phyloP scores from a whole-genome alignment of 805 yeast species.

The Candida morakotiae region DNA sequence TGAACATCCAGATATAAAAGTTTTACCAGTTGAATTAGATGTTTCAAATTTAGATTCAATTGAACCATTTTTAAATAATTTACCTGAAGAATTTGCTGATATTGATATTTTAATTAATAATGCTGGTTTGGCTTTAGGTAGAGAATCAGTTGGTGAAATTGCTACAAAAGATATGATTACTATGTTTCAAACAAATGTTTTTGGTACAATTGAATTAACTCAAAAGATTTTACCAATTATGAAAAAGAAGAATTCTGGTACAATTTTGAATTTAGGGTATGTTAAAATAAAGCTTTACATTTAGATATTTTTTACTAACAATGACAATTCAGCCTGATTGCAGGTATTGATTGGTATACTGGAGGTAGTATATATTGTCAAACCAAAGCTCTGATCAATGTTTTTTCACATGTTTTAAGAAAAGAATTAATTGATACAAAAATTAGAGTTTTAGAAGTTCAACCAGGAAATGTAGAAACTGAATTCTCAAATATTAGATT shows the following conservation, averaged over 20 bases:
- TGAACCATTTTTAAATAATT: constrained; percentile 21
- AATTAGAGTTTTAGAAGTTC: constrained; percentile 35
- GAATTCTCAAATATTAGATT: constrained; percentile 34
- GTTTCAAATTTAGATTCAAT: constrained; percentile 24
- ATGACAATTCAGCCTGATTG: constrained; percentile 10
- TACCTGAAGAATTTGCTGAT: constrained; percentile 29
- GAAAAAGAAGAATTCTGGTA: constrained; percentile 32
- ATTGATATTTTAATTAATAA: constrained; percentile 36
- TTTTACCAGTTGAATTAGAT: constrained; percentile 28
- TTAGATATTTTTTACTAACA: constrained; percentile 1
- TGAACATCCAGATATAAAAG: constrained; percentile 20
- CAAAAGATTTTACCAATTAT: constrained; percentile 32
- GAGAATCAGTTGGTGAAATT: constrained; percentile 26
- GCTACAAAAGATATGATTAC: constrained; percentile 26
- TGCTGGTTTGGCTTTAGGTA: constrained; percentile 40
- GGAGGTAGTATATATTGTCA: constrained; percentile 39
- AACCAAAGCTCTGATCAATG: constrained; percentile 33
- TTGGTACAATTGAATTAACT: constrained; percentile 33
- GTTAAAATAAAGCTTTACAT: too few relatives aligned
- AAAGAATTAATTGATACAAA: constrained; percentile 33
- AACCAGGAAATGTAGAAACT: constrained; percentile 39
- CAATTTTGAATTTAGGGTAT: constrained; percentile 34
- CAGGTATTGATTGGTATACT: constrained; percentile 36
- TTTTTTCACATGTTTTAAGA: constrained; percentile 29
- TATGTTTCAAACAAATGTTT: constrained; percentile 36